Percentiles rank a stretch among this genome's conserved stretches.
These are phyloP conservation scores for Wickerhamomyces sydowiorum DNA, from an alignment of 805 yeast genomes.

Conservation along the genomic window DNA sequence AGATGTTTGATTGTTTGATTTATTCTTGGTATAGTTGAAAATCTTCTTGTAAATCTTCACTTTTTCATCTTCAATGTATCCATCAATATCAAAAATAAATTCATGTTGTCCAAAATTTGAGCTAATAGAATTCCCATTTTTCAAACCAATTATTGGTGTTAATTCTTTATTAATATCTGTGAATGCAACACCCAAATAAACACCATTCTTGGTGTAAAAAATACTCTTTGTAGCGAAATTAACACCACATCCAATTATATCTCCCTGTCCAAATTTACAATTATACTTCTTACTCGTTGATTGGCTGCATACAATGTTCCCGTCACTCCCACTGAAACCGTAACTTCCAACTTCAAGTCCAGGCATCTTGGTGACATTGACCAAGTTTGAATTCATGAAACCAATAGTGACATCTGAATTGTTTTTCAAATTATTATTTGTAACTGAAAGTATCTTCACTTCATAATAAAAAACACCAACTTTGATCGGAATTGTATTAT, in stretches of 20 bases:
- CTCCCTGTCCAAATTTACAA: conserved; percentile 47
- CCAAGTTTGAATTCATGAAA: conserved; percentile 28
- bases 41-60: conserved; percentile 25
- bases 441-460: conserved; percentile 31
- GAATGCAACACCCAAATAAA: conserved; percentile 51
- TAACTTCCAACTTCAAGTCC: conserved; percentile 43
- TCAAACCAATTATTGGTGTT: conserved; percentile 42
- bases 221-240: conserved; percentile 58
- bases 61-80: conserved; percentile 45
- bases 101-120: conserved; percentile 43
- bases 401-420: conserved; percentile 38
- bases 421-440: conserved; percentile 24
- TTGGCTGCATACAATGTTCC: conserved; percentile 33
- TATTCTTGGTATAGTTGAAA: conserved; percentile 12
- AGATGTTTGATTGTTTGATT: conserved; percentile 8
- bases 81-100: conserved; percentile 56
- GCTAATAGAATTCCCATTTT: conserved; percentile 26
- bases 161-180: conserved; percentile 34
- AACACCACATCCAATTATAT: conserved; percentile 79
- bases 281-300: conserved; percentile 34
- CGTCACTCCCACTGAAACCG: conserved; percentile 51
- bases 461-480: conserved; percentile 49
- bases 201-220: conserved; percentile 81
- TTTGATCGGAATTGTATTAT: conserved; percentile 30
- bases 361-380: conserved; percentile 32